Conservation (phyloP, 208 protist species). For the Trypanosoma cruzi region DNA sequence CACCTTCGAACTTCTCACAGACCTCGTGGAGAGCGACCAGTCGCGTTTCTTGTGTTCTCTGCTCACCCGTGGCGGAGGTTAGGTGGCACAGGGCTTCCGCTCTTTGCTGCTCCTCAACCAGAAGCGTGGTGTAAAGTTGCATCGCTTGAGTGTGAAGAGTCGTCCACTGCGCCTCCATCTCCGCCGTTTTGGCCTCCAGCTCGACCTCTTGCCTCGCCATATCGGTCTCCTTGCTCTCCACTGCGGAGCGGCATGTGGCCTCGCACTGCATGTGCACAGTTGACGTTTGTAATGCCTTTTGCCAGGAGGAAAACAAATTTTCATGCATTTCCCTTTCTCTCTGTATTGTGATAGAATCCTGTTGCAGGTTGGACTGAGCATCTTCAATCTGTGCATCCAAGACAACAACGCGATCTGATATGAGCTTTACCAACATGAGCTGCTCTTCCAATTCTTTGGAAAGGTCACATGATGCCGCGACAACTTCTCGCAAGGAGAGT, state of each 20-base stretch:
- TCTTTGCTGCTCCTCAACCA: constrained; percentile 4
- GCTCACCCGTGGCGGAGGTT: neutral
- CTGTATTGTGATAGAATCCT: constrained; percentile 3
- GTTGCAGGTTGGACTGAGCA: constrained; percentile 7
- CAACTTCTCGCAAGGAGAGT: neutral
- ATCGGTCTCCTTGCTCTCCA: neutral
- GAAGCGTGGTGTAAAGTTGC: neutral
- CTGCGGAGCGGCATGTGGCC: neutral
- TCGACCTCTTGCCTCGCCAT: constrained; percentile 6
- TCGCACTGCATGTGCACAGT: constrained; percentile 9
- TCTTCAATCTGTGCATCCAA: constrained; percentile 9
- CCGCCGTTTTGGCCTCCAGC: constrained; percentile 6
- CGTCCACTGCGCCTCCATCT: constrained; percentile 13
- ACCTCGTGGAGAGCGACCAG: neutral
- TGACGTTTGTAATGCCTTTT: constrained; percentile 15
- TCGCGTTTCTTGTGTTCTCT: neutral
- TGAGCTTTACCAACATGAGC: neutral
- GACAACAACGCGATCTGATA: constrained; percentile 11
- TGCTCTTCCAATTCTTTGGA: constrained; percentile 5
- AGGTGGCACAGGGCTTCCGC: neutral
- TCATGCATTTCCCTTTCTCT: constrained; percentile 10
- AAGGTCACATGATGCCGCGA: neutral
- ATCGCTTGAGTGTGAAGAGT: constrained; percentile 8
- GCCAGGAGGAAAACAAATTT: constrained; percentile 12
- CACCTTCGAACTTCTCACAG: neutral